Base-by-base conservation (phyloP, 345 rosid species). In the Hibiscus trionum region DNA sequence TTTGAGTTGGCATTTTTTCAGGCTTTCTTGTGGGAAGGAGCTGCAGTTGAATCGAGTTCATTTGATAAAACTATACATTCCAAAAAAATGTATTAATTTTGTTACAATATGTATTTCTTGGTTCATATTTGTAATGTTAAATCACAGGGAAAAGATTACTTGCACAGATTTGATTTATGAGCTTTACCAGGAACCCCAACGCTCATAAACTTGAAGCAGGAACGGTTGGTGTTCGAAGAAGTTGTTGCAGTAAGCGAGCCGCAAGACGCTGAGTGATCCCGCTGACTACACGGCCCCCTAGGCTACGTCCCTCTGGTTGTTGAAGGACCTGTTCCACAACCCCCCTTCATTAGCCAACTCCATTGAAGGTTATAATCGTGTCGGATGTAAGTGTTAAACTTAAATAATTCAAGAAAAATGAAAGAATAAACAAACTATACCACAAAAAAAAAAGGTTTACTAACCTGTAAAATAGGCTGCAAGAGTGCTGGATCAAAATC, bases 1-100 rank as follows among this genome's bases (percentile, higher is more conserved):
- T 79, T 87, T 91, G 55, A 90, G 97, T 75, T 92, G 96, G 97
- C 99, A 90, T 88, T 90, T 95, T 79, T 92, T 89, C 84, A 80
- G 81, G 64, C 76, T 84, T 66, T 80, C 8, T 69, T 16, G 55
- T 50, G 89, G 81, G 61, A 62, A 80, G 11, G 80, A 83, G 53
- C 81, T 85, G 78, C 74, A 46, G 46, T 59, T 72, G 44, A n/a
- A 46, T 46, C 58, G 35, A 59, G 4, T 49, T 16, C 12, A 49
- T 55, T 21, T 70, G 14, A 19, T 47, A 70, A 46, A 4, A n/a
- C 7, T 2, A 24, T 33, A 47, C 70, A 72, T 44, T 14, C 50
- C 24, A 14, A 19, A 60, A 52, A 57, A 50, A 49, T 75, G 69
- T 68, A 67, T 5, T 2, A 21, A 17, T 62, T 62, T 62, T 63